Evolutionary conservation across 768 basidiomycete genomes (phyloP).

Genomic region (Trametes meyenii): DNA sequence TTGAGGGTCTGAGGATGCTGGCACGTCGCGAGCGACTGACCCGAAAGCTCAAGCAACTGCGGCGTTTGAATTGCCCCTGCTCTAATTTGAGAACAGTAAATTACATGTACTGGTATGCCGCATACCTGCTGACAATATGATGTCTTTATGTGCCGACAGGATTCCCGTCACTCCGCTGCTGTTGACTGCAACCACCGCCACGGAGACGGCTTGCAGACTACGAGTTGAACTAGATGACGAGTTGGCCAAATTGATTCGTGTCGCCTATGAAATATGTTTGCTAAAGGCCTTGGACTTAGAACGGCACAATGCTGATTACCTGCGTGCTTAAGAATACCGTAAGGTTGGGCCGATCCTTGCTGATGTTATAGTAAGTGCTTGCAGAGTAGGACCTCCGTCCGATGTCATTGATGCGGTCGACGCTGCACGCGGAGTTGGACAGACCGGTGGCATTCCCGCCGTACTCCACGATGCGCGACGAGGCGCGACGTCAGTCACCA

Average conservation of each 20-base stretch:
- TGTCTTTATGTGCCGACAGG: background rate
- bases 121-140: slow-evolving; percentile 9
- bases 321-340: background rate
- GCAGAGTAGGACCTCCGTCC: slow-evolving; percentile 7
- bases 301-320: background rate
- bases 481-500: background rate
- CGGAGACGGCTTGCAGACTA: background rate
- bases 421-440: slow-evolving; percentile 1
- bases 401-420: background rate
- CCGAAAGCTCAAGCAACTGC: slow-evolving; percentile 12
- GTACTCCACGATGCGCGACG: background rate
- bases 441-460: slow-evolving; percentile 3
- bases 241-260: too few relatives aligned
- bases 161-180: slow-evolving; percentile 1
- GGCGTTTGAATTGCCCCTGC: slow-evolving; percentile 10
- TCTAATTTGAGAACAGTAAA: too few relatives aligned
- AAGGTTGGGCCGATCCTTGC: slow-evolving; percentile 2
- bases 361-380: slow-evolving; percentile 8
- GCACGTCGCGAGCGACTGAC: background rate
- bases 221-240: too few relatives aligned
- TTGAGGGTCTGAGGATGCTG: too few relatives aligned
- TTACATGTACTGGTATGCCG: background rate
- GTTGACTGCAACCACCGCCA: background rate
- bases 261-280: too few relatives aligned
- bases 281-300: too few relatives aligned